Evolutionary conservation across 1,139 yeast species (phyloP), one percentile per base, ranked within the genome.

Genomic region (Candida albicans): DNA sequence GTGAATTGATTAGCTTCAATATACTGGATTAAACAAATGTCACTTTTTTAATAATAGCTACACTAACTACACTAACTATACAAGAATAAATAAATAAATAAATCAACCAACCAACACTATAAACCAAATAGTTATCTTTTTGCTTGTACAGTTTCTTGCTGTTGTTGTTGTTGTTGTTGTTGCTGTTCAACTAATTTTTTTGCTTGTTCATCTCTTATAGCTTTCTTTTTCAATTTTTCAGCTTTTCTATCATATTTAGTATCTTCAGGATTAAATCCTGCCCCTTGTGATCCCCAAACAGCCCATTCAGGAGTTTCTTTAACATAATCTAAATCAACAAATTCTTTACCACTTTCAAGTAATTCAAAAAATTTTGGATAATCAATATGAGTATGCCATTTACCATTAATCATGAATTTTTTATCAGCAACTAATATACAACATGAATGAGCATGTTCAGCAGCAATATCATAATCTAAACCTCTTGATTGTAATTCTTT

Each of bases 381-480:
- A 62, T 90, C 87, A 46, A 90, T 90, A 58, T 90, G 96, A 1
- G 97, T 90, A 60, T 82, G 79, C 98, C 98, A 90, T 51, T 77
- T 78, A 26, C 79, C 84, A 56, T 86, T 65, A 46, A 83, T 81
- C 53, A 78, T 74, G 70, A 89, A 90, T 56, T 82, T 80, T 39
- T 73, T 73, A 52, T 85, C 86, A 0, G 96, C 96, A 56, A 91
- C 81, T 51, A 90, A 71, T 25, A 90, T 85, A 69, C 97, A 90
- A 67, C 96, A 90, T 6, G 96, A 86, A 61, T 90, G 98, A 0
- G 96, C 96, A 63, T 90, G 98, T 61, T 90, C 97, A 0, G 97
- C 96, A 8, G 97, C 96, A 47, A 90, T 72, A 39, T 83, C 95
- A 58, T 91, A 90, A 30, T 73, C 75, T 33, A 83, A 70, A 0